phyloP scores from a whole-genome alignment of 2,329 filamentous ascomycete genomes.

The Sphaerulina musiva region DNA sequence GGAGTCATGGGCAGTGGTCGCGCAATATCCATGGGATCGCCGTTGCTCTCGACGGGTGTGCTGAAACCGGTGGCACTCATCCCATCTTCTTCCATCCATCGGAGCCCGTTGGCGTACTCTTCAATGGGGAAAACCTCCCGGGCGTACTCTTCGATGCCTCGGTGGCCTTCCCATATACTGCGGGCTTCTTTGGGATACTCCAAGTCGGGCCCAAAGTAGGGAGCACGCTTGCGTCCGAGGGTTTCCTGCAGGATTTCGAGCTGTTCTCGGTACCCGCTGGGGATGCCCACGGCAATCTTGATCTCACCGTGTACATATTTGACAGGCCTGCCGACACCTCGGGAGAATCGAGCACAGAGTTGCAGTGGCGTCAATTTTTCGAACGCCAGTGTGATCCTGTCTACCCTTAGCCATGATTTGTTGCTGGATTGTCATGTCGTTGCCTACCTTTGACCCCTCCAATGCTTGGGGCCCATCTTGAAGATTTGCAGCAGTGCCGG shows the following conservation, averaged over 20 bases:
- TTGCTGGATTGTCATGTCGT: neutral
- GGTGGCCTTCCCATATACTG: constrained; percentile 82
- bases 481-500: constrained; percentile 88
- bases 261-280: constrained; percentile 80
- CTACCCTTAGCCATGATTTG: neutral
- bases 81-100: constrained; percentile 69
- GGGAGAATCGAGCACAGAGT: constrained; percentile 72
- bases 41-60: constrained; percentile 20
- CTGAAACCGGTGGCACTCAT: constrained; percentile 11
- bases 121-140: constrained; percentile 90
- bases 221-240: constrained; percentile 53
- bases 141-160: constrained; percentile 89
- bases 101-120: constrained; percentile 86
- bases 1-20: constrained; percentile 28
- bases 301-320: constrained; percentile 72
- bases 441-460: constrained; percentile 64
- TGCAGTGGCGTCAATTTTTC: constrained; percentile 79
- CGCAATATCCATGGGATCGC: constrained; percentile 15
- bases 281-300: constrained; percentile 77
- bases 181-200: constrained; percentile 65
- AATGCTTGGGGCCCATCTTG: constrained; percentile 83
- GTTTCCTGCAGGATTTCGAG: constrained; percentile 60
- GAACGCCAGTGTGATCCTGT: constrained; percentile 79
- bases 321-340: constrained; percentile 70
- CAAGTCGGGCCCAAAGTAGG: constrained; percentile 57